Evolutionary conservation across 2,329 filamentous ascomycete species (phyloP), one percentile per base, ranked within the genome.

Genomic region (Fonsecaea pugnacius): DNA sequence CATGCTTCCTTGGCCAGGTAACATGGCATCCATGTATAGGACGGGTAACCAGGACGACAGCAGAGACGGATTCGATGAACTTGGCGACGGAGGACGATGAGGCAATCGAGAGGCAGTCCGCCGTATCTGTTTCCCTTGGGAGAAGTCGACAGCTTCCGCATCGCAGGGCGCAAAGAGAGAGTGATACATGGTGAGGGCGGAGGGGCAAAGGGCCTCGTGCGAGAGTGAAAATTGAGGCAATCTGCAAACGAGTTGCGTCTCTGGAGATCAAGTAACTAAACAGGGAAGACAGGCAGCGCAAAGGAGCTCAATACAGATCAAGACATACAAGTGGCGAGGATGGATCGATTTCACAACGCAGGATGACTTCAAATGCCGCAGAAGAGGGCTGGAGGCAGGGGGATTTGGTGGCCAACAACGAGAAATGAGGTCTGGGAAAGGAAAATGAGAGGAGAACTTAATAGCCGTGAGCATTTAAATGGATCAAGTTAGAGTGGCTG

Each of bases 1-100:
- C 9, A 46, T 48, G 9, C 58, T 68, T 24, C 63, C 66, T 21
- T 68, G 66, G 66, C 66, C 66, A 3, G 66, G 66, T 16, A 68
- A 54, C 9, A 54, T 68, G 57, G 63, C 63, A 4, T 64, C 63
- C 10, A 59, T 68, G 48, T 55, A 60, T 24, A 35, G 36, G 16
- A 27, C 55, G 12, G 18, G 7, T 10, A 48, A 46, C 33, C 35
- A 10, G 21, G 40, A 58, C 24, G 27, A n/a, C n/a, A 46, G 35
- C 38, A 51, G 58, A 6, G 57, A 36, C 27, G 58, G 27, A 8
- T 64, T 64, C 51, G 18, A 62, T 16, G 9, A 16, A 10, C 30
- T 33, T 16, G 43, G 7, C 6, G 46, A 51, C 10, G 32, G 57
- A 52, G 46, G 38, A 40, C 18, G 32, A 18, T 50, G 46, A 59